phyloP scores from a whole-genome alignment of 2,329 filamentous ascomycete genomes.

The Alternaria sp. region DNA sequence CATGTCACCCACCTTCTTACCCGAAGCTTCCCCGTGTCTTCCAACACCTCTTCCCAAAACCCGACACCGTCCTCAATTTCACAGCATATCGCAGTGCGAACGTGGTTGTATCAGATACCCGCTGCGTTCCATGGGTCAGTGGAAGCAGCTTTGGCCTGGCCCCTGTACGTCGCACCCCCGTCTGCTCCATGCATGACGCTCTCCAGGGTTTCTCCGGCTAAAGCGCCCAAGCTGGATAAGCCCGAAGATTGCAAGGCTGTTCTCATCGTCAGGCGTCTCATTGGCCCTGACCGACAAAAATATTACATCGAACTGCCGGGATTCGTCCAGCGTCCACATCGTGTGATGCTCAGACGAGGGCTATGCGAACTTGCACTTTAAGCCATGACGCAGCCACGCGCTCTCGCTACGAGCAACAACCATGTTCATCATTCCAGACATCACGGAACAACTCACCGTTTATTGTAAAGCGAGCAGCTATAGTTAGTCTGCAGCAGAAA shows the following conservation, averaged over 20 bases:
- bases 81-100: background rate
- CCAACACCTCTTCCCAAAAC: background rate
- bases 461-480: background rate
- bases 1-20: conserved; percentile 23
- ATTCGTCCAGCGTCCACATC: conserved; percentile 11
- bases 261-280: conserved; percentile 9
- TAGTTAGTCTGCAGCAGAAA: background rate
- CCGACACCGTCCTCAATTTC: background rate
- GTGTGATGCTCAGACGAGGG: conserved; percentile 2
- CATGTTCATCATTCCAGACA: conserved; percentile 25
- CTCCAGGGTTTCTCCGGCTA: conserved; percentile 26
- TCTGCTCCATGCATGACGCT: background rate
- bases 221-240: conserved; percentile 16
- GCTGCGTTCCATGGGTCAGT: background rate
- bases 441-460: background rate
- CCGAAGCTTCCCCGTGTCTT: conserved; percentile 13
- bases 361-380: conserved; percentile 7
- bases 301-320: conserved; percentile 28
- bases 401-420: conserved; percentile 18
- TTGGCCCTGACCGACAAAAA: conserved; percentile 18
- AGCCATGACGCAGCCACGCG: conserved; percentile 21
- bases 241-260: conserved; percentile 12
- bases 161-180: background rate
- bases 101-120: background rate
- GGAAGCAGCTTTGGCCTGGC: background rate